A percentile compares a stretch with the other conserved stretches of the same genome.
phyloP scores from a whole-genome alignment of 2,329 filamentous ascomycete species.

The Fusarium chuoi region DNA sequence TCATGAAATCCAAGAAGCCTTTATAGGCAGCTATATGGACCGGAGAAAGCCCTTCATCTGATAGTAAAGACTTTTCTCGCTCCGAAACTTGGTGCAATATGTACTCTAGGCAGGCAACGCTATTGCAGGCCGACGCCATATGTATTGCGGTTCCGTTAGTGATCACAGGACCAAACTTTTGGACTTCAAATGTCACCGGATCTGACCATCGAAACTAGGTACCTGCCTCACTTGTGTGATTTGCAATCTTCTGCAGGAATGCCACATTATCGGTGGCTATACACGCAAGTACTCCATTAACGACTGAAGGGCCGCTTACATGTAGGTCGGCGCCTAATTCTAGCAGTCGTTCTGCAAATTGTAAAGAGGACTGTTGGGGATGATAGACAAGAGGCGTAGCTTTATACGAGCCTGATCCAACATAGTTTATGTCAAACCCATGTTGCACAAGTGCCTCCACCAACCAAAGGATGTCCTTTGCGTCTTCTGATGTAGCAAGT shows the following conservation, averaged over 20 bases:
- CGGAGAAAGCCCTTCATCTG: not conserved
- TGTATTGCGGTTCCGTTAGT: not conserved
- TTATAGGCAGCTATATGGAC: not conserved
- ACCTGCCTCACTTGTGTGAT: too few species aligned
- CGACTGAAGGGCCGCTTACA: too few species aligned
- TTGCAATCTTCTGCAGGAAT: not conserved
- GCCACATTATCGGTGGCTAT: too few species aligned
- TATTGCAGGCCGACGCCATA: not conserved
- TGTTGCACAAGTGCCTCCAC: not conserved
- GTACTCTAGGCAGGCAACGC: not conserved
- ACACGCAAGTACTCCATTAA: too few species aligned
- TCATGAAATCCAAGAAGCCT: not conserved
- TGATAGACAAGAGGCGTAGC: not conserved
- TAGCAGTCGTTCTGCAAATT: not conserved
- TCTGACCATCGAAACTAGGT: not conserved
- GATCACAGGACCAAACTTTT: not conserved
- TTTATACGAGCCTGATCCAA: accelerated
- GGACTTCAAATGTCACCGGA: not conserved
- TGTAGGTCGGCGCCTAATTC: too few species aligned
- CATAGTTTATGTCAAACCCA: not conserved
- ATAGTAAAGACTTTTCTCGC: not conserved
- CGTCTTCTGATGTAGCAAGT: not conserved
- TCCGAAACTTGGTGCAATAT: not conserved
- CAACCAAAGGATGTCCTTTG: not conserved
- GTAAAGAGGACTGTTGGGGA: not conserved